Conservation (phyloP, 75 land plant genomes). For the Cryptomeria japonica region DNA sequence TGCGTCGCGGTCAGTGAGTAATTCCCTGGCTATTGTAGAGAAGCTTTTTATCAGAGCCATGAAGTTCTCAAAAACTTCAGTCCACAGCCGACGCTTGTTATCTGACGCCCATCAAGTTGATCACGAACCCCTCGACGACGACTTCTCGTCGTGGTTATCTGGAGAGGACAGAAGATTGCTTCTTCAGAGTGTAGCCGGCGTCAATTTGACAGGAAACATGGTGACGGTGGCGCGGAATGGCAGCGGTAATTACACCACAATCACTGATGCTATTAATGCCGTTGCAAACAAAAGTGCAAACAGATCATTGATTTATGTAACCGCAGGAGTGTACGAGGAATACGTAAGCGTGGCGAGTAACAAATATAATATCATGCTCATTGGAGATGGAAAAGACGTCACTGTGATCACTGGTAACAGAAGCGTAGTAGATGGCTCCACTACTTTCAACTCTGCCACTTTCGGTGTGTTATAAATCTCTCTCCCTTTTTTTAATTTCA, state of each 20-base stretch:
- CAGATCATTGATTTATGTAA: slow-evolving; percentile 15
- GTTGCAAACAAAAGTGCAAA: slow-evolving; percentile 14
- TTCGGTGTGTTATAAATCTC: neutral
- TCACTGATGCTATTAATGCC: neutral
- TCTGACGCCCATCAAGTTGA: no score
- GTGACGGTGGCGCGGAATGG: no score
- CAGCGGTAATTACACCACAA: no score
- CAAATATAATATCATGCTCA: slow-evolving; percentile 17
- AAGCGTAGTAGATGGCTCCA: neutral
- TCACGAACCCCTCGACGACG: neutral
- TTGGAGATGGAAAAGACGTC: slow-evolving; percentile 20
- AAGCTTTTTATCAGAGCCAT: slow-evolving; percentile 22
- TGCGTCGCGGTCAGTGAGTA: slow-evolving; percentile 32
- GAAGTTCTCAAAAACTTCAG: neutral
- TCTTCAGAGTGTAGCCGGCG: neutral
- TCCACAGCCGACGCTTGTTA: no score
- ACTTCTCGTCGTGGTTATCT: neutral
- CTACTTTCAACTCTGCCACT: slow-evolving; percentile 20
- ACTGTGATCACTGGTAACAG: slow-evolving; percentile 23
- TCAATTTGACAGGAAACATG: neutral
- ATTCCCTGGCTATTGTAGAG: slow-evolving; percentile 41
- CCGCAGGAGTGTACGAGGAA: slow-evolving; percentile 12
- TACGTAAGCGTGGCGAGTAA: slow-evolving; percentile 10
- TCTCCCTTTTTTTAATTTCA: no score
- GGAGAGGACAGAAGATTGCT: slow-evolving; percentile 4